Evolutionary conservation across 2,329 filamentous ascomycete species (phyloP).

Genomic region (Phialophora macrospora): DNA sequence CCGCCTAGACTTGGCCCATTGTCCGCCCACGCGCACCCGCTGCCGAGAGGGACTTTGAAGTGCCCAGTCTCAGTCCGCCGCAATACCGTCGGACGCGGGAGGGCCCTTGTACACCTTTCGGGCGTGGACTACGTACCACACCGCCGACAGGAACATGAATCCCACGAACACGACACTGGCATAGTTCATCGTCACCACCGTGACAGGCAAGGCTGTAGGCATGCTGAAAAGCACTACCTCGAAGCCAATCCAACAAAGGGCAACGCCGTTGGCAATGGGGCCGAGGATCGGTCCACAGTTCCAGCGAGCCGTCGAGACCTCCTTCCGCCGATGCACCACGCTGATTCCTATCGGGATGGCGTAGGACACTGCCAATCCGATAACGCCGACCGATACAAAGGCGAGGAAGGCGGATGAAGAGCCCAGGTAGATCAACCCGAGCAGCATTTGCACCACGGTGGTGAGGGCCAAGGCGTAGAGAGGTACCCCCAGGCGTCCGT

Average conservation of each 20-base stretch:
- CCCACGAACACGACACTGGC: conserved; percentile 62
- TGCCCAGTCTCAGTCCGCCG: conserved; percentile 13
- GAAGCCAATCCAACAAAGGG: conserved; percentile 58
- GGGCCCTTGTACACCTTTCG: conserved; percentile 52
- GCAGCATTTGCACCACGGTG: conserved; percentile 55
- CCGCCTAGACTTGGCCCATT: not conserved
- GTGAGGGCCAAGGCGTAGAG: conserved; percentile 74
- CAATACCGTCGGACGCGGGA: conserved; percentile 43
- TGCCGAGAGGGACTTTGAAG: not conserved
- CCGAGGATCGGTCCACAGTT: conserved; percentile 54
- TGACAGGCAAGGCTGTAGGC: conserved; percentile 60
- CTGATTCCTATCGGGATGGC: conserved; percentile 62
- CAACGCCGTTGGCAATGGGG: conserved; percentile 52
- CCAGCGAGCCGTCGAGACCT: conserved; percentile 57
- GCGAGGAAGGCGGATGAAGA: conserved; percentile 56
- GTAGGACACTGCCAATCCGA: conserved; percentile 61
- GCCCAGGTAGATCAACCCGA: conserved; percentile 57
- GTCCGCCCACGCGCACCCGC: not conserved
- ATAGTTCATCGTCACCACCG: conserved; percentile 61
- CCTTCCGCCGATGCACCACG: conserved; percentile 52
- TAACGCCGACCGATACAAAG: conserved; percentile 61
- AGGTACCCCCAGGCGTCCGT: conserved; percentile 65
- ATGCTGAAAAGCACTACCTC: conserved; percentile 60
- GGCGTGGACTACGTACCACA: conserved; percentile 59
- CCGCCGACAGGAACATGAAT: conserved; percentile 57